Evolutionary conservation across 2,329 filamentous ascomycete genomes (phyloP).

Genomic region (Trichoderma sp.): DNA sequence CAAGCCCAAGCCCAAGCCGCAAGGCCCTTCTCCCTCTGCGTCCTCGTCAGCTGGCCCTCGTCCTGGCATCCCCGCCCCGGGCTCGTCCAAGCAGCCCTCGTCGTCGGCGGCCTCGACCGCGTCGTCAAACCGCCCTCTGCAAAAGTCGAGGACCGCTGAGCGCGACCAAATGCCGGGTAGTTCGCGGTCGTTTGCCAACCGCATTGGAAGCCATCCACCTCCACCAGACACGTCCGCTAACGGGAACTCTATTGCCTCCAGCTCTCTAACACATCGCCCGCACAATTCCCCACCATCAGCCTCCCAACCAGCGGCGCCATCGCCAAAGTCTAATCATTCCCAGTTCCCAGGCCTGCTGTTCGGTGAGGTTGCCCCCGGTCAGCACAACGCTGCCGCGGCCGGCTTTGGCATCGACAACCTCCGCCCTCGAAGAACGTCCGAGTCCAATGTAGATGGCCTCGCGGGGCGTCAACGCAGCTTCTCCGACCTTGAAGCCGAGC

Average conservation of each 20-base stretch:
- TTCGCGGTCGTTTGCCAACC: constrained; percentile 61
- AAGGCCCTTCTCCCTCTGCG: constrained; percentile 26
- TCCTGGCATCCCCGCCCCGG: constrained; percentile 29
- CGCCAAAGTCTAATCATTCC: constrained; percentile 39
- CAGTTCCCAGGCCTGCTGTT: constrained; percentile 63
- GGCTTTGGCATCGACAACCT: constrained; percentile 62
- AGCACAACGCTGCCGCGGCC: constrained; percentile 52
- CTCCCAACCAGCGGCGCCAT: constrained; percentile 36
- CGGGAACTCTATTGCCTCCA: constrained; percentile 40
- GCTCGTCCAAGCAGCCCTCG: constrained; percentile 27
- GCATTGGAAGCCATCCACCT: constrained; percentile 15
- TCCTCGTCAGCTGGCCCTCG: constrained; percentile 47
- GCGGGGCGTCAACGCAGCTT: constrained; percentile 54
- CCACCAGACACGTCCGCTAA: constrained; percentile 29
- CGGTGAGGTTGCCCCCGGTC: constrained; percentile 69
- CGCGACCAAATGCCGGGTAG: constrained; percentile 57
- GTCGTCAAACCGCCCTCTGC: constrained; percentile 39
- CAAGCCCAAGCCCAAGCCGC: constrained; percentile 31
- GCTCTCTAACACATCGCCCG: constrained; percentile 39
- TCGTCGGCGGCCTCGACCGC: constrained; percentile 19
- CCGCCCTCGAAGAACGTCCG: constrained; percentile 65
- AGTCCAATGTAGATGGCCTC: constrained; percentile 64
- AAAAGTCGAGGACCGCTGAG: constrained; percentile 50
- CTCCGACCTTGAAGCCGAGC: constrained; percentile 59
- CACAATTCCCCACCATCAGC: constrained; percentile 39